Percentiles rank a stretch among this genome's conserved stretches.
These are phyloP conservation scores for Solanum chiquidenum DNA, from an alignment of 257 asterid genomes.

Conservation along the genomic window DNA sequence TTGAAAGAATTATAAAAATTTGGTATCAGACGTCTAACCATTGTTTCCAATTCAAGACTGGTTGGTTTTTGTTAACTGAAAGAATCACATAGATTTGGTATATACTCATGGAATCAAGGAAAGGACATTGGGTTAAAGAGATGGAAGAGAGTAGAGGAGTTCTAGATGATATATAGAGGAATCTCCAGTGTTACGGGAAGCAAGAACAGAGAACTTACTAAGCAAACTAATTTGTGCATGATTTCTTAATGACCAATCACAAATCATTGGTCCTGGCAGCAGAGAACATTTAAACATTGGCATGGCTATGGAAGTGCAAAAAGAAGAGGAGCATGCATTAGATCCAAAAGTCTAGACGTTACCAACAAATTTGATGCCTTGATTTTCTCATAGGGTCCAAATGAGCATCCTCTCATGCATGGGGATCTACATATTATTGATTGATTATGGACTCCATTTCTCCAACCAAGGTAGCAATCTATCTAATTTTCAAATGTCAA, in stretches of 20 bases:
- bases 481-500: background rate
- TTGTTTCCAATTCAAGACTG: background rate
- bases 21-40: background rate
- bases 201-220: background rate
- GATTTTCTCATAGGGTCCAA: background rate
- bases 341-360: background rate
- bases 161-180: background rate
- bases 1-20: background rate
- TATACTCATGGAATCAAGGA: background rate
- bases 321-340: background rate
- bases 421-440: background rate
- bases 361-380: background rate
- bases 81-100: background rate
- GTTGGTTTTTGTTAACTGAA: background rate
- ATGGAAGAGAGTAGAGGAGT: background rate
- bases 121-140: background rate
- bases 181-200: background rate
- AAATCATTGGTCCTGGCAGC: background rate
- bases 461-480: background rate
- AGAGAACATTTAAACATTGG: background rate
- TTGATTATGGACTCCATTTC: background rate
- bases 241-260: background rate
- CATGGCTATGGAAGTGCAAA: background rate
- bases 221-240: background rate
- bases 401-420: background rate